Evolutionary conservation across 441 rosid genomes (phyloP).

Genomic region (Isatis lusitanica): DNA sequence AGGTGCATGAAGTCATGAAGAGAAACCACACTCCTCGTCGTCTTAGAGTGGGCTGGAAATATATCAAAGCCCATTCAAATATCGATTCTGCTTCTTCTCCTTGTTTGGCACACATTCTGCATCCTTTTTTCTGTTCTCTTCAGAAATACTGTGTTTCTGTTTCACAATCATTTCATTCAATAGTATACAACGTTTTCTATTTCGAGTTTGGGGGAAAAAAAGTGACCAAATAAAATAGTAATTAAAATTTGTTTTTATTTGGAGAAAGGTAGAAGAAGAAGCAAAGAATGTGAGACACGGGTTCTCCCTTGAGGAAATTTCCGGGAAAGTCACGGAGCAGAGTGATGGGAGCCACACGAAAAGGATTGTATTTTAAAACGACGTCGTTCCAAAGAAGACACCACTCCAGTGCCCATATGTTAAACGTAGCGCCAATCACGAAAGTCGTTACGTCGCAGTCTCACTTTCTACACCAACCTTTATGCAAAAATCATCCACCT

Average conservation of each 20-base stretch:
- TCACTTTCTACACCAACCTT: slow-evolving; percentile 20
- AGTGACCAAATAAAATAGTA: neutral
- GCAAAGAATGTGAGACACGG: neutral
- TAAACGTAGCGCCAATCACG: neutral
- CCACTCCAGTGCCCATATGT: neutral
- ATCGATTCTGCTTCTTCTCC: neutral
- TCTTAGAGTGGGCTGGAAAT: neutral
- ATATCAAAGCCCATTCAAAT: neutral
- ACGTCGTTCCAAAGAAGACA: neutral
- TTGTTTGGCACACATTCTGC: neutral
- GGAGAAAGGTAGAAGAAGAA: neutral
- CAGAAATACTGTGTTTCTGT: neutral
- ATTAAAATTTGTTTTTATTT: neutral
- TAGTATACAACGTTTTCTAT: neutral
- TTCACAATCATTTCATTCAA: slow-evolving; percentile 9
- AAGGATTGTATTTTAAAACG: slow-evolving; percentile 8
- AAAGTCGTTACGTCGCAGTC: slow-evolving; percentile 25
- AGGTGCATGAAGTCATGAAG: neutral
- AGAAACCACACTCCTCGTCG: neutral
- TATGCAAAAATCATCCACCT: slow-evolving; percentile 12
- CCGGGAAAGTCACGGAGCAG: slow-evolving; percentile 30
- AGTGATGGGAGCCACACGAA: slow-evolving; percentile 25
- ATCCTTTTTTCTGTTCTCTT: too few species aligned
- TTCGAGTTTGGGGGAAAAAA: neutral
- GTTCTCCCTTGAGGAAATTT: slow-evolving; percentile 19